Conservation (phyloP, 1,284 basidiomycete species). For the Coriolopsis trogii region DNA sequence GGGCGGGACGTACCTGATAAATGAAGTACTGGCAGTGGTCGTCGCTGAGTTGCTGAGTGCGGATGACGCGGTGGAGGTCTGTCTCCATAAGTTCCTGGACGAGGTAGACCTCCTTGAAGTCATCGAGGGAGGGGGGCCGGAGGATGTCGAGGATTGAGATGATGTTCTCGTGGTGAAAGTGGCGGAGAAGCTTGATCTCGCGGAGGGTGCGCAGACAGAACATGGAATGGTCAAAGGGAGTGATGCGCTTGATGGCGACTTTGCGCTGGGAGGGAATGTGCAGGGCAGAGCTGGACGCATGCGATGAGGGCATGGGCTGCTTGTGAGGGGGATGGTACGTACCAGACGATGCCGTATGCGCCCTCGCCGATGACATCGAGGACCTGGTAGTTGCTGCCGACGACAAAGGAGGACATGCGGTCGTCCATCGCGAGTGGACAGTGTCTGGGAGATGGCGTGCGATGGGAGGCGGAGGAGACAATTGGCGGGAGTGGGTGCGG, state of each 20-base stretch:
- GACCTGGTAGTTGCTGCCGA: conserved; percentile 67
- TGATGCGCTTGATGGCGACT: conserved; percentile 81
- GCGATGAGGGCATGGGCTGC: conserved; percentile 1
- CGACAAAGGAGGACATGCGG: conserved; percentile 57
- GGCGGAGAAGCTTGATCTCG: conserved; percentile 85
- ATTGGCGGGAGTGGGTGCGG: not conserved
- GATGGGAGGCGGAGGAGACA: not conserved
- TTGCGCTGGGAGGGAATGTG: conserved; percentile 61
- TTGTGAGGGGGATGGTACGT: conserved; percentile 20
- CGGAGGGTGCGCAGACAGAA: conserved; percentile 86
- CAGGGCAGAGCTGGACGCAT: conserved; percentile 59
- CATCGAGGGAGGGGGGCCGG: conserved; percentile 57
- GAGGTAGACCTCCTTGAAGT: conserved; percentile 82
- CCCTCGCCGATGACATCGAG: conserved; percentile 86
- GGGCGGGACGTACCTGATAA: conserved; percentile 72
- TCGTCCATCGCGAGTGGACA: conserved; percentile 43
- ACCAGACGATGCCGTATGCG: conserved; percentile 78
- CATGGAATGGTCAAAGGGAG: conserved; percentile 88
- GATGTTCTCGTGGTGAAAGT: conserved; percentile 81
- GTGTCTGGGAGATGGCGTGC: not conserved
- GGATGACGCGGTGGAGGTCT: conserved; percentile 86
- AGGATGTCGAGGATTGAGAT: conserved; percentile 87
- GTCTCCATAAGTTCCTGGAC: conserved; percentile 94
- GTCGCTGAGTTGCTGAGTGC: conserved; percentile 83
- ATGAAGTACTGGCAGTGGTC: conserved; percentile 96